phyloP scores from a whole-genome alignment of 176 grass and related monocot species.

The Aegilops sharonensis region DNA sequence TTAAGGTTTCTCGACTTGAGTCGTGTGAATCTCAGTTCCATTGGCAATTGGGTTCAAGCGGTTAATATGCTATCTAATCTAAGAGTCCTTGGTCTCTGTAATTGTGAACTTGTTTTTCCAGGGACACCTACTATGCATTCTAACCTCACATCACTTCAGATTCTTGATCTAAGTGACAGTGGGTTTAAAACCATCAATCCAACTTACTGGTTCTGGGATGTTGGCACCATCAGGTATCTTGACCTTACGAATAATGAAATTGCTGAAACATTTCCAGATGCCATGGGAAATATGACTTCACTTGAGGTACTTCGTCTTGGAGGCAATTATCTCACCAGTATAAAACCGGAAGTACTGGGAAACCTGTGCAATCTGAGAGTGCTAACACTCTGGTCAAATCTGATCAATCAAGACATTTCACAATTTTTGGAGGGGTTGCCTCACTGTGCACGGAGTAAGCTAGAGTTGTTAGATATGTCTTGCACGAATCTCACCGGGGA shows the following conservation, averaged over 20 bases:
- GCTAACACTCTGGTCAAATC: background rate
- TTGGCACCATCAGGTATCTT: background rate
- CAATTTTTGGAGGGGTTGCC: background rate
- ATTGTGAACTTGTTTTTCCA: background rate
- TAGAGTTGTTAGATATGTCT: background rate
- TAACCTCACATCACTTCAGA: slow-evolving; percentile 11
- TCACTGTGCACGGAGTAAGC: background rate
- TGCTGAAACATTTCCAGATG: background rate
- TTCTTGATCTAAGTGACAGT: background rate
- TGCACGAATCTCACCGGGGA: background rate
- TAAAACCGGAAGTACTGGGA: background rate
- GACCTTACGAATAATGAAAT: background rate
- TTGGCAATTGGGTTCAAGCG: background rate
- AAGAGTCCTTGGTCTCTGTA: background rate
- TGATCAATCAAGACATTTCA: background rate
- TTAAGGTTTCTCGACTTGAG: background rate
- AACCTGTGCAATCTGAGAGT: background rate
- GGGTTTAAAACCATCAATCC: background rate
- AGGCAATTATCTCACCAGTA: background rate
- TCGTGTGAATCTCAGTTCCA: background rate
- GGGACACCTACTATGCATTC: background rate
- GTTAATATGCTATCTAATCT: background rate
- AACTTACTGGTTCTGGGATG: background rate
- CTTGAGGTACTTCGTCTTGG: background rate
- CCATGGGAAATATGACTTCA: background rate